Evolutionary conservation across 306 rosid genomes (phyloP).

Genomic region (Luffa acutangula): DNA sequence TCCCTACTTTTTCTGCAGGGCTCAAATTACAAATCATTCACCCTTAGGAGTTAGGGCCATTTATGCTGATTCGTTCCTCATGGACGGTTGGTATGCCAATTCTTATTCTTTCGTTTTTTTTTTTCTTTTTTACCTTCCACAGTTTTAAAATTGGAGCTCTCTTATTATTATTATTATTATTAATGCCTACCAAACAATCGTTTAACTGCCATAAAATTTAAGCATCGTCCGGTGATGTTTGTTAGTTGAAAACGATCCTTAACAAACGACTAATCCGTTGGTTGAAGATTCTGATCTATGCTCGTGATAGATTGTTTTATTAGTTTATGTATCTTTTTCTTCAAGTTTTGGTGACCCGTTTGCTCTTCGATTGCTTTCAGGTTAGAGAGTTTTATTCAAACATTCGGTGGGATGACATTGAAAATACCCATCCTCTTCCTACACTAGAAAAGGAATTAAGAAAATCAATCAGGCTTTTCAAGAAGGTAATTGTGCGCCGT

Average conservation of each 20-base stretch:
- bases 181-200: background rate
- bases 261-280: background rate
- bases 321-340: background rate
- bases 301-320: background rate
- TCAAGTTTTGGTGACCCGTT: background rate
- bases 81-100: no score
- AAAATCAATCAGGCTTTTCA: constrained; percentile 77
- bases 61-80: no score
- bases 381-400: constrained; percentile 83
- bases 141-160: background rate
- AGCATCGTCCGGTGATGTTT: background rate
- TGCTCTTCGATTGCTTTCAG: constrained; percentile 30
- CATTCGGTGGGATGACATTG: constrained; percentile 83
- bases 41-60: no score
- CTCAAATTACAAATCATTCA: no score
- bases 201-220: background rate
- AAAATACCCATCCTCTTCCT: constrained; percentile 59
- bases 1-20: no score
- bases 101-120: no score
- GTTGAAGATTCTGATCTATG: background rate
- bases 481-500: constrained; percentile 85
- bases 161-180: background rate
- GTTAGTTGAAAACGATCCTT: background rate
- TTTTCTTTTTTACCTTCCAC: background rate
- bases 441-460: constrained; percentile 66